Conservation (phyloP, 2,329 filamentous ascomycete genomes). For the Boeremia exigua region DNA sequence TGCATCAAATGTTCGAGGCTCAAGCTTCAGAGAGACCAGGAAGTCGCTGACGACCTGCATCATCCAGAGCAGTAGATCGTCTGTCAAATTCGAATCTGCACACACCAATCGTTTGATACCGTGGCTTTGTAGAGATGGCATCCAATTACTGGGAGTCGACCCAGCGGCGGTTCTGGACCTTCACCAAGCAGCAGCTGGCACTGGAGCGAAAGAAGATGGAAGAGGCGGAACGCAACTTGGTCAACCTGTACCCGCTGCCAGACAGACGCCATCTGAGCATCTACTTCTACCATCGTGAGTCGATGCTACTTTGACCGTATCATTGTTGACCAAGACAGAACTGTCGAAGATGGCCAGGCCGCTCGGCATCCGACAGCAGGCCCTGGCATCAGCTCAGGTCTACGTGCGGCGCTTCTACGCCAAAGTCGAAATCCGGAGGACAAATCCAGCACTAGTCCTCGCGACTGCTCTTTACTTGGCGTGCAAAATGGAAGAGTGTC, state of each 20-base stretch:
- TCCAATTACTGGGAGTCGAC: constrained; percentile 97
- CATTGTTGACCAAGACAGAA: constrained; percentile 53
- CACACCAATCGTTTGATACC: not conserved
- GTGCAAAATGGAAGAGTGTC: constrained; percentile 97
- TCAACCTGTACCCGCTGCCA: constrained; percentile 81
- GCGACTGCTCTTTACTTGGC: constrained; percentile 94
- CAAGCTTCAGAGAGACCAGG: no score
- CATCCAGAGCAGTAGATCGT: no score
- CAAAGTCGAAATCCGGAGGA: constrained; percentile 87
- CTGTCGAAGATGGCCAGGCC: constrained; percentile 83
- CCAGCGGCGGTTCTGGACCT: constrained; percentile 89
- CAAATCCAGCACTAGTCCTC: constrained; percentile 90
- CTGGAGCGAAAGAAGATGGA: constrained; percentile 77
- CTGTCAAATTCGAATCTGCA: not conserved
- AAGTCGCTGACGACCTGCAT: no score
- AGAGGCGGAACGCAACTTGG: constrained; percentile 74
- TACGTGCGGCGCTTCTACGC: constrained; percentile 95
- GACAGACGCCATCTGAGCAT: constrained; percentile 84
- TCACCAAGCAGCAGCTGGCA: constrained; percentile 79
- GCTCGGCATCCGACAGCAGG: constrained; percentile 85
- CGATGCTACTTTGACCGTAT: no score
- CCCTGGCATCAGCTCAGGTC: constrained; percentile 89
- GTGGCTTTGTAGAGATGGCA: constrained; percentile 66
- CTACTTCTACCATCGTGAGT: constrained; percentile 84
- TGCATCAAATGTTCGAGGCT: no score